phyloP scores from a whole-genome alignment of 768 basidiomycete genomes.

The Amanita subjunquillea region DNA sequence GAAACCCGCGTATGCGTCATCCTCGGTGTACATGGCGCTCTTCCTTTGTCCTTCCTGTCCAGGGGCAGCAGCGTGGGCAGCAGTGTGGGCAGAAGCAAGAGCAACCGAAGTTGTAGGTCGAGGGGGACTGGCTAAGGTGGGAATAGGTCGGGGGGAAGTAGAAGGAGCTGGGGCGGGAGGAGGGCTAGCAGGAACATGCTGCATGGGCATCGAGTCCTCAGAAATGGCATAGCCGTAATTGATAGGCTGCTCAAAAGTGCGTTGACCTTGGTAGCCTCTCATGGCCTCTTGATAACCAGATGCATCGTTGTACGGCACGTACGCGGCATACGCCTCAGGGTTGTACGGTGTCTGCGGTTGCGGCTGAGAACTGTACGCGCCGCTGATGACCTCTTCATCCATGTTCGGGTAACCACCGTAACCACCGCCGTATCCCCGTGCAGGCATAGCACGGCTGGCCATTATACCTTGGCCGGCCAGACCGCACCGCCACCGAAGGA shows the following conservation, averaged over 20 bases:
- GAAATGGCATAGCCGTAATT: constrained; percentile 2
- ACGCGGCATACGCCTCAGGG: constrained; percentile 33
- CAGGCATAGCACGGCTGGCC: constrained; percentile 21
- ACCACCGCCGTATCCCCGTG: constrained; percentile 17
- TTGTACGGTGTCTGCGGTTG: constrained; percentile 27
- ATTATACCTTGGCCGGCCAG: constrained; percentile 28
- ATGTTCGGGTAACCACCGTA: constrained; percentile 4
- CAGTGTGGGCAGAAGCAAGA: background rate
- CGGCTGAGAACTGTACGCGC: constrained; percentile 32
- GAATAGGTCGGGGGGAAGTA: background rate
- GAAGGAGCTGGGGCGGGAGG: background rate
- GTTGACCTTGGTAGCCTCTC: constrained; percentile 22
- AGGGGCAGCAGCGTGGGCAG: background rate
- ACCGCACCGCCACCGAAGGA: constrained; percentile 21
- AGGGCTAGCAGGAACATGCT: background rate
- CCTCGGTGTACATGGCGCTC: constrained; percentile 1
- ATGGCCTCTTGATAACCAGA: constrained; percentile 20
- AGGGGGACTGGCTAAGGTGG: background rate
- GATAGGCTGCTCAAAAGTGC: constrained; percentile 14
- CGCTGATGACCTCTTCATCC: constrained; percentile 21
- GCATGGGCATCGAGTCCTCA: background rate
- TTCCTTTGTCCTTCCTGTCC: background rate
- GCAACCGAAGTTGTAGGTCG: background rate
- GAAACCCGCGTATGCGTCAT: constrained; percentile 5
- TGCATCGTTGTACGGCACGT: constrained; percentile 21